A percentile compares a stretch with the other conserved stretches of the same genome.
These are phyloP conservation scores for Trichoderma asperellum DNA, from an alignment of 2,329 filamentous ascomycete genomes.

Conservation along the genomic window DNA sequence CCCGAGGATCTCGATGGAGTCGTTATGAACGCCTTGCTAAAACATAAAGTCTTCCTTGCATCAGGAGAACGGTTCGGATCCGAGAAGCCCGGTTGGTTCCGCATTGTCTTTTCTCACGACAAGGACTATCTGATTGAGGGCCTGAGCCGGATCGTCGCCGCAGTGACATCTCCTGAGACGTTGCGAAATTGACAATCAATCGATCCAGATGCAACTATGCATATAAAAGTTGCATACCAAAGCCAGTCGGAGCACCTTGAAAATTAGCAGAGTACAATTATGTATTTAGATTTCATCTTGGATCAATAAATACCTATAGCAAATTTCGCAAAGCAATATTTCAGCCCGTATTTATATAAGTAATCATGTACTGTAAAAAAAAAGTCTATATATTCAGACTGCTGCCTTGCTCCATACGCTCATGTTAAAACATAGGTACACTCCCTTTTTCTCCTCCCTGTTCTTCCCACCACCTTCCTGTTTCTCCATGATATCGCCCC, in stretches of 20 bases:
- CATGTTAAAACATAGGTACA: constrained; percentile 22
- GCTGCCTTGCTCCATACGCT: constrained; percentile 20
- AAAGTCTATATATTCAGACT: constrained; percentile 26
- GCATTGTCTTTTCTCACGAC: constrained; percentile 46
- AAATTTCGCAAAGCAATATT: background rate
- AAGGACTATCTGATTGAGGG: constrained; percentile 39
- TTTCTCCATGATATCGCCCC: background rate
- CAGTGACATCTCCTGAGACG: constrained; percentile 13
- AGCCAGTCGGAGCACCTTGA: background rate
- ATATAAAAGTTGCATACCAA: background rate
- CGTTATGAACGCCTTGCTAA: constrained; percentile 39
- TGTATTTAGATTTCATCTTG: background rate
- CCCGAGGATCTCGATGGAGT: constrained; percentile 34
- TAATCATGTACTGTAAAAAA: constrained; percentile 16
- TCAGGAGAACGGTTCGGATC: constrained; percentile 45
- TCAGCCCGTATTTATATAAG: background rate
- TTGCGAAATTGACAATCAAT: background rate
- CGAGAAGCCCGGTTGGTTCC: constrained; percentile 46
- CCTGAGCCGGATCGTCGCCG: constrained; percentile 30
- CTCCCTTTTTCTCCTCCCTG: background rate
- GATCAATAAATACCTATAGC: background rate
- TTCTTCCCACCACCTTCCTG: background rate
- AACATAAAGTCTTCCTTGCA: constrained; percentile 43
- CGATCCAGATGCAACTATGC: background rate
- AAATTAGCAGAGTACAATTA: background rate